Conservation (phyloP, 306 rosid species). For the Vigna nakashimae region DNA sequence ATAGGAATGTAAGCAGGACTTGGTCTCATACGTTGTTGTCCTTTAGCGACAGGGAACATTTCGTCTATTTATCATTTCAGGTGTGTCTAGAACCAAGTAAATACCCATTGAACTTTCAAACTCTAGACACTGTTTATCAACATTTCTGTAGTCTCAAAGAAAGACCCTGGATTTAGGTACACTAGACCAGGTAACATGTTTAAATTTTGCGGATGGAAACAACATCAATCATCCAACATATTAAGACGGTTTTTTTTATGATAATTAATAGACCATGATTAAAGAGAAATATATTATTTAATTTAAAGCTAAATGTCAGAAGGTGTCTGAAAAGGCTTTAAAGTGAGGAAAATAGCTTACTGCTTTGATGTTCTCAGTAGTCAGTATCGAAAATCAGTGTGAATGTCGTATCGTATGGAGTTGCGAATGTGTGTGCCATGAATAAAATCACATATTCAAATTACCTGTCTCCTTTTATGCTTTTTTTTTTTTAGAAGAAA, state of each 20-base stretch:
- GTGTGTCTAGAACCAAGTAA: conserved; percentile 35
- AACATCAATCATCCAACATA: too few relatives aligned
- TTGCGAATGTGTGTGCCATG: not conserved
- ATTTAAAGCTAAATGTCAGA: not conserved
- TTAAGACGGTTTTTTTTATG: too few relatives aligned
- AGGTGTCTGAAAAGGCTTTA: conserved; percentile 7
- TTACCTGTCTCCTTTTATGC: too few relatives aligned
- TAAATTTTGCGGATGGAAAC: too few relatives aligned
- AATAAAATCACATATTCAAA: not conserved
- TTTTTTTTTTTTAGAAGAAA: too few relatives aligned
- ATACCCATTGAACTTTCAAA: conserved; percentile 28
- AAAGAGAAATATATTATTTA: not conserved
- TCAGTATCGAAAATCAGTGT: conserved; percentile 16
- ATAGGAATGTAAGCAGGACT: conserved; percentile 43
- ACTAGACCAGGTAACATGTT: too few relatives aligned
- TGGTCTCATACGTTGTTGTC: conserved; percentile 39
- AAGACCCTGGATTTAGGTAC: too few relatives aligned
- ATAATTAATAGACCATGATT: not conserved
- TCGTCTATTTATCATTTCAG: conserved; percentile 41
- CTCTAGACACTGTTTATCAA: not conserved
- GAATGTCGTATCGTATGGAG: not conserved
- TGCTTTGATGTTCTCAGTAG: not conserved
- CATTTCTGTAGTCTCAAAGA: too few relatives aligned
- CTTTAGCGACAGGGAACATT: conserved; percentile 43
- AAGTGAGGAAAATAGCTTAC: not conserved